Percentiles rank a stretch among this genome's conserved stretches.
These are phyloP conservation scores for Carex scoparia DNA, from an alignment of 176 grass and related monocot species.

Conservation along the genomic window DNA sequence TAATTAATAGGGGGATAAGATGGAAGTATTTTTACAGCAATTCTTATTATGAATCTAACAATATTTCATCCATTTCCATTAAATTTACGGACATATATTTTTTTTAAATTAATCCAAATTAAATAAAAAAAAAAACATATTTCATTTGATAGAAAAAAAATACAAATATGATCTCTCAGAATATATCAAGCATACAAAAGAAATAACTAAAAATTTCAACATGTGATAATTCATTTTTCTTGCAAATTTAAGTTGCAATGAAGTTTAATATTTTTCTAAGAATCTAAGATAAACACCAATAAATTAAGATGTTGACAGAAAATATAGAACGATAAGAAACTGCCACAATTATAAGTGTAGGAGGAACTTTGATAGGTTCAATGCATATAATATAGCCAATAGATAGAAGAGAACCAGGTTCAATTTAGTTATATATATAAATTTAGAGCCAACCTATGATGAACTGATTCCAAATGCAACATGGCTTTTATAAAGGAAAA, in stretches of 20 bases:
- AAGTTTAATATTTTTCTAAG: not conserved
- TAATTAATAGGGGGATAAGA: not conserved
- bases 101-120: not conserved
- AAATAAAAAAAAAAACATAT: not conserved
- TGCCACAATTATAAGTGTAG: not conserved
- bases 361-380: not conserved
- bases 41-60: not conserved
- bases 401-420: not conserved
- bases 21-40: not conserved
- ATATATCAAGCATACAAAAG: not conserved
- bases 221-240: not conserved
- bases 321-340: not conserved
- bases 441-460: not conserved
- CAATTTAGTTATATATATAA: not conserved
- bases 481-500: not conserved
- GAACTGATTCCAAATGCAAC: not conserved
- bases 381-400: not conserved
- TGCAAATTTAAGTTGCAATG: not conserved
- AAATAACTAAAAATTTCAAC: not conserved
- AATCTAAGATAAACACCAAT: not conserved
- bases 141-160: not conserved
- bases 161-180: not conserved
- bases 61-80: not conserved
- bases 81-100: not conserved
- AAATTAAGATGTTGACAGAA: not conserved